Conservation (phyloP, 2,329 filamentous ascomycete species). For the Calonectria leucothoes region DNA sequence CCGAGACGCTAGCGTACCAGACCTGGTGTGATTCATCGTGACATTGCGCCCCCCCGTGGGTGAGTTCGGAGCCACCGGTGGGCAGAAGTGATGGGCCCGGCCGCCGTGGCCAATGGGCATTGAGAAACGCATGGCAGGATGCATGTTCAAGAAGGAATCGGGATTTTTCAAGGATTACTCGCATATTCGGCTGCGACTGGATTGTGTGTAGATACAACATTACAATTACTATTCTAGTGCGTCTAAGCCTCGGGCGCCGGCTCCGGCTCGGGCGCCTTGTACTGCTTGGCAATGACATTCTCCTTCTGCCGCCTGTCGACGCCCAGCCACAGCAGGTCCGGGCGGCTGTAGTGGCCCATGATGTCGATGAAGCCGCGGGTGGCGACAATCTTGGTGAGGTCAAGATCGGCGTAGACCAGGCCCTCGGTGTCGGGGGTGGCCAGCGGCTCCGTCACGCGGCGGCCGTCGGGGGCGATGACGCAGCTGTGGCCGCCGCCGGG, state of each 20-base stretch:
- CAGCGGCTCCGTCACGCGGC: constrained; percentile 29
- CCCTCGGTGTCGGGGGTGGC: constrained; percentile 49
- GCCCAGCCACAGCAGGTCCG: constrained; percentile 54
- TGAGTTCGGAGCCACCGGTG: neutral
- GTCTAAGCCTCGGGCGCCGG: neutral
- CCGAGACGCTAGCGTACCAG: neutral
- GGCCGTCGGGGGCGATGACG: constrained; percentile 38
- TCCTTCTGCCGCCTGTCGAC: constrained; percentile 33
- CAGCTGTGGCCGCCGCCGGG: constrained; percentile 37
- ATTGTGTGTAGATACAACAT: neutral
- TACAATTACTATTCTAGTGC: neutral
- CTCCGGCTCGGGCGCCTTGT: constrained; percentile 15
- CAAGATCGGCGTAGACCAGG: constrained; percentile 62
- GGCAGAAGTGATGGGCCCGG: neutral
- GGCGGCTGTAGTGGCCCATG: constrained; percentile 48
- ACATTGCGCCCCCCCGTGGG: neutral
- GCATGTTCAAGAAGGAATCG: neutral
- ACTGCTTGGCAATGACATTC: constrained; percentile 24
- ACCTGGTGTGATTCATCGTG: neutral
- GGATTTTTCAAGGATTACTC: neutral
- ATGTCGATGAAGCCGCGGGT: constrained; percentile 54
- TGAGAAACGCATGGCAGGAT: too few species aligned
- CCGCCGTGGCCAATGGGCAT: neutral
- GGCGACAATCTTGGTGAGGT: constrained; percentile 55
- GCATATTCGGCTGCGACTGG: neutral